phyloP scores from a whole-genome alignment of 164 flowering plant species.

The Annona squamosa region DNA sequence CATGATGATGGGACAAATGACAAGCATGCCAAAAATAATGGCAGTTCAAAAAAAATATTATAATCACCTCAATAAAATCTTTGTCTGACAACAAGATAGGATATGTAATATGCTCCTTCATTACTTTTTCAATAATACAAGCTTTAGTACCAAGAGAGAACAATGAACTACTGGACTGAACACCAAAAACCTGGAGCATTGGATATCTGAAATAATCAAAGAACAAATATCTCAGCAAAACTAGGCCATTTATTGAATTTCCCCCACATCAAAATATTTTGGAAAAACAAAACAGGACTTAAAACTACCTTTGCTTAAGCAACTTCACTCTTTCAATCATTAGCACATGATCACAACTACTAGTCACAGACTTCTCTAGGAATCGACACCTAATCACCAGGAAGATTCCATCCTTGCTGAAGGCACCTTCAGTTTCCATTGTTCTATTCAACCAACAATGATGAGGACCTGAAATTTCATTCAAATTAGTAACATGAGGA shows the following conservation, averaged over 20 bases:
- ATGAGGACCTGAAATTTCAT: constrained; percentile 42
- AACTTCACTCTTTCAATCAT: constrained; percentile 53
- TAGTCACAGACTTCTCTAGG: constrained; percentile 17
- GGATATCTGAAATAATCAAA: constrained; percentile 49
- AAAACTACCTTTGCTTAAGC: constrained; percentile 70
- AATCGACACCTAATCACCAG: constrained; percentile 44
- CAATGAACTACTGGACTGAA: constrained; percentile 34
- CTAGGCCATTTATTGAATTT: background rate
- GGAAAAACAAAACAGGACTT: background rate
- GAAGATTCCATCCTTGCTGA: constrained; percentile 35
- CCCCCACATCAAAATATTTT: constrained; percentile 2
- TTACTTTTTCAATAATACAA: constrained; percentile 30
- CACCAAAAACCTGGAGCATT: constrained; percentile 45
- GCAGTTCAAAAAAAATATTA: background rate
- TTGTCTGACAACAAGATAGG: constrained; percentile 57
- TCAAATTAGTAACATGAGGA: background rate
- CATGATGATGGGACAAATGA: no score
- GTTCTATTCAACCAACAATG: constrained; percentile 68
- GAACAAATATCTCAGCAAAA: background rate
- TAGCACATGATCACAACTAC: constrained; percentile 14
- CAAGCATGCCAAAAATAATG: background rate
- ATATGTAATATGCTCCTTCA: constrained; percentile 59
- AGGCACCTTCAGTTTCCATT: constrained; percentile 20
- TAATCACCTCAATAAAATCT: constrained; percentile 45
- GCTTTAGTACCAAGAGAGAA: constrained; percentile 21